Evolutionary conservation across 169 alveolate species (phyloP).

Genomic region (Pseudocohnilembus persalinus): DNA sequence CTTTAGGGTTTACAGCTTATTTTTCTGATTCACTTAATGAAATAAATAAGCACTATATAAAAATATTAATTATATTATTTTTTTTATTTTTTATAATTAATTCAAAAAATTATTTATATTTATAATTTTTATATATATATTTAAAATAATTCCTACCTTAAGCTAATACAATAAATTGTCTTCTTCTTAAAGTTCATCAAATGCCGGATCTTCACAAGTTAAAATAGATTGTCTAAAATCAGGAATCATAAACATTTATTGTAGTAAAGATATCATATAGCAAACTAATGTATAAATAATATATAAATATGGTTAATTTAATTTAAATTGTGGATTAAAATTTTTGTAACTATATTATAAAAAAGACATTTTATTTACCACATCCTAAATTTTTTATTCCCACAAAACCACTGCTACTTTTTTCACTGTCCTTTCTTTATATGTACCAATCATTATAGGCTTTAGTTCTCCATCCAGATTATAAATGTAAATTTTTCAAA

Average conservation of each 20-base stretch:
- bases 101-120: neutral
- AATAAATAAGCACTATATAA: conserved; percentile 58
- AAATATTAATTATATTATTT: conserved; percentile 30
- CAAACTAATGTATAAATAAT: conserved; percentile 80
- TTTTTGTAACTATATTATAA: neutral
- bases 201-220: conserved; percentile 47
- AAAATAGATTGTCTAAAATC: conserved; percentile 92
- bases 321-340: conserved; percentile 27
- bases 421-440: conserved; percentile 53
- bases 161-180: conserved; percentile 65
- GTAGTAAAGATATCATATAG: conserved; percentile 98
- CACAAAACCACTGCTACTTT: conserved; percentile 92
- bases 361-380: conserved; percentile 28
- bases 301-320: conserved; percentile 26
- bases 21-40: conserved; percentile 65
- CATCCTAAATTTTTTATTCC: conserved; percentile 97
- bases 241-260: conserved; percentile 96
- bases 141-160: conserved; percentile 15
- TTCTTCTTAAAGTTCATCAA: conserved; percentile 15
- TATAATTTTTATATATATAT: no score
- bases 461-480: conserved; percentile 68
- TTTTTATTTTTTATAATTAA: neutral
- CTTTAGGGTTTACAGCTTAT: conserved; percentile 64
- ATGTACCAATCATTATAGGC: conserved; percentile 61
- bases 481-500: conserved; percentile 31